Percentiles rank a stretch among this genome's conserved stretches.
phyloP scores from a whole-genome alignment of 2,329 filamentous ascomycete genomes.

The Sclerotinia trifoliorum region DNA sequence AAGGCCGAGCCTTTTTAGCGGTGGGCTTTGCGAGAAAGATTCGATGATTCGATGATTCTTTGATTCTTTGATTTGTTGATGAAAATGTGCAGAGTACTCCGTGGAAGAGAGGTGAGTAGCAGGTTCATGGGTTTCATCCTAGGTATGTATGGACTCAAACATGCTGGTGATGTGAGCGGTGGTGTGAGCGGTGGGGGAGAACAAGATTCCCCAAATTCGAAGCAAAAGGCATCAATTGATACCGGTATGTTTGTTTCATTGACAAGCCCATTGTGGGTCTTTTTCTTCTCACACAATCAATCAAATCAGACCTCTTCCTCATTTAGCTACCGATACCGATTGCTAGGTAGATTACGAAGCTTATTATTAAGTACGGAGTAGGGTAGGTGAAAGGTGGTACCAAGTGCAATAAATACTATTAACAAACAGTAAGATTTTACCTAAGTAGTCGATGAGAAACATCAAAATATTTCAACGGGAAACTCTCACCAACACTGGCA shows the following conservation, averaged over 20 bases:
- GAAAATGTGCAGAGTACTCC: too few relatives aligned
- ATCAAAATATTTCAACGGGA: background rate
- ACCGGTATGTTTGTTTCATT: background rate
- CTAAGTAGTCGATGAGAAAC: background rate
- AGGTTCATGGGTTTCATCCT: too few relatives aligned
- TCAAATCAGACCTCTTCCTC: background rate
- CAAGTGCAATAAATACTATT: too few relatives aligned
- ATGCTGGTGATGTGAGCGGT: too few relatives aligned
- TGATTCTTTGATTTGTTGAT: background rate
- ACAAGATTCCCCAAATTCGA: background rate
- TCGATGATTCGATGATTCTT: background rate
- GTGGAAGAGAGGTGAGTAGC: background rate
- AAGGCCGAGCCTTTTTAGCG: background rate
- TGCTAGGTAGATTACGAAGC: slow-evolving; percentile 1
- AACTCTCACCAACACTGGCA: background rate
- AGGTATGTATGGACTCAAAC: too few relatives aligned
- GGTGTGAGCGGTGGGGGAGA: too few relatives aligned
- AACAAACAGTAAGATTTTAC: too few relatives aligned
- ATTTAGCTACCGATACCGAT: slow-evolving; percentile 4
- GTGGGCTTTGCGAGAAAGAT: background rate
- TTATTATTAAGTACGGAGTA: background rate
- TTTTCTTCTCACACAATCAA: background rate
- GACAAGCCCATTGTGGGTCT: background rate
- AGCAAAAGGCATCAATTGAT: background rate
- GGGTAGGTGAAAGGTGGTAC: too few relatives aligned